These are phyloP conservation scores for Clavariopsis aquatica DNA, from an alignment of 495 filamentous ascomycete species.

Conservation along the genomic window DNA sequence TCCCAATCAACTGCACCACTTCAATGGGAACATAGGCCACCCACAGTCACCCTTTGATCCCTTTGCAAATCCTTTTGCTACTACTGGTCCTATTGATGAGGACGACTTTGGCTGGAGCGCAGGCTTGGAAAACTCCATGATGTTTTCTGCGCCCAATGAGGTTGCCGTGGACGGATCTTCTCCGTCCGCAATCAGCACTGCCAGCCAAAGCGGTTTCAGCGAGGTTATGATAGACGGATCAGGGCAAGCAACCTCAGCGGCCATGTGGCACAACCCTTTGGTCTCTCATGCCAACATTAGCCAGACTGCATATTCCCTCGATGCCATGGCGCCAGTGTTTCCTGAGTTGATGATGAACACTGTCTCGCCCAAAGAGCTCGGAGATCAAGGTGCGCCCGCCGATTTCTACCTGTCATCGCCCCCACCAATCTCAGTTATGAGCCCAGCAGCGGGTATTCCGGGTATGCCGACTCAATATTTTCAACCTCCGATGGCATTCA, in stretches of 20 bases:
- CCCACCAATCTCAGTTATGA: constrained; percentile 26
- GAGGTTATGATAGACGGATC: constrained; percentile 89
- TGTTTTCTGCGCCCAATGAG: constrained; percentile 68
- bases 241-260: constrained; percentile 51
- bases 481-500: constrained; percentile 53
- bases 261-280: constrained; percentile 68
- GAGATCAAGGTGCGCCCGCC: constrained; percentile 34
- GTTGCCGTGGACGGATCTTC: constrained; percentile 88
- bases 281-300: constrained; percentile 62
- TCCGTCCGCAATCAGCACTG: constrained; percentile 89
- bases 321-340: constrained; percentile 47
- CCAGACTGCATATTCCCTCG: constrained; percentile 63
- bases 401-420: constrained; percentile 44
- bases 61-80: constrained; percentile 56
- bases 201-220: constrained; percentile 87
- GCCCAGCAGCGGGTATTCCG: constrained; percentile 37
- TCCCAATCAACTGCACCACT: constrained; percentile 85
- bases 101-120: constrained; percentile 87
- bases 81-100: constrained; percentile 62
- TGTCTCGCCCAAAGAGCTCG: constrained; percentile 37
- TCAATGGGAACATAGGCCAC: constrained; percentile 75
- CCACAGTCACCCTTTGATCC: constrained; percentile 72
- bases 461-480: constrained; percentile 48
- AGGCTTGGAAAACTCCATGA: constrained; percentile 75
- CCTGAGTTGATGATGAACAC: constrained; percentile 39